A percentile compares a stretch with the other conserved stretches of the same genome.
Evolutionary conservation across 306 rosid species (phyloP).

Genomic region (Heteromeles arbutifolia): DNA sequence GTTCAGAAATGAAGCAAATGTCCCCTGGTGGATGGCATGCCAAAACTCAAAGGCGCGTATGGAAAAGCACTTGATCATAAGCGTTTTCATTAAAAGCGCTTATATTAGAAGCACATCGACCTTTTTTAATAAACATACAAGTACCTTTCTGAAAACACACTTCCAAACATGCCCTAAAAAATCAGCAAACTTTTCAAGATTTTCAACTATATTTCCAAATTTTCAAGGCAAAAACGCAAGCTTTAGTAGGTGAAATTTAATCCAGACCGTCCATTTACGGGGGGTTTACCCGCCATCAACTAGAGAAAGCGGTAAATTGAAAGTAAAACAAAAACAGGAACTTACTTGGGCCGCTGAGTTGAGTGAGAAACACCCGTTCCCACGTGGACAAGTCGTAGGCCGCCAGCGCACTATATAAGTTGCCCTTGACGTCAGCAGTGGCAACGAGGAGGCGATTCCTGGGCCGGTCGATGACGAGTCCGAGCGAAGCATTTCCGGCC

Average conservation of each 20-base stretch:
- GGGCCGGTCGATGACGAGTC: conserved; percentile 42
- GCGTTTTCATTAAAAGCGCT: too few species aligned
- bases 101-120: too few species aligned
- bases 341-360: conserved; percentile 59
- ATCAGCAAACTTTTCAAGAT: not conserved
- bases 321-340: not conserved
- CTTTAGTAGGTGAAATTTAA: not conserved
- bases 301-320: not conserved
- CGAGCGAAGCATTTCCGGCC: conserved; percentile 69
- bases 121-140: too few species aligned
- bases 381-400: conserved; percentile 76
- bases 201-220: too few species aligned
- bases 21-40: not conserved
- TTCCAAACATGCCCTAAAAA: not conserved
- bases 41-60: not conserved
- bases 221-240: too few species aligned
- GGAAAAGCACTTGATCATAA: not conserved
- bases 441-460: conserved; percentile 64
- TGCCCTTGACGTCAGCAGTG: conserved; percentile 47
- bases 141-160: too few species aligned
- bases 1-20: not conserved
- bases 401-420: conserved; percentile 45
- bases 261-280: not conserved
- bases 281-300: not conserved
- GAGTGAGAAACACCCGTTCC: conserved; percentile 65